Conservation (phyloP, 2,329 filamentous ascomycete genomes). For the Alternaria ventricosa region DNA sequence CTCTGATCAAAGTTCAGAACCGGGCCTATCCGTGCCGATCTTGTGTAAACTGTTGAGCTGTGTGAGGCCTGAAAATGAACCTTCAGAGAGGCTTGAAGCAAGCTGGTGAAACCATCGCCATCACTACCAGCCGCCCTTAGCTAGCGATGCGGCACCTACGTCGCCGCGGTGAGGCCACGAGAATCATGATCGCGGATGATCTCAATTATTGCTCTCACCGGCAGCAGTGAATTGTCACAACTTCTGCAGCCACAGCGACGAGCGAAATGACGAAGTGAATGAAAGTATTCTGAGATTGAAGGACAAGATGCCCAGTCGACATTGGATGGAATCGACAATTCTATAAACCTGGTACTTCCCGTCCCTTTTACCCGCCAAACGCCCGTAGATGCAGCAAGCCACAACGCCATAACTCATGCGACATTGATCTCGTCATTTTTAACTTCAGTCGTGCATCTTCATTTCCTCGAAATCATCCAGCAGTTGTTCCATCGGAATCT, state of each 20-base stretch:
- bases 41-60: neutral
- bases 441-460: slow-evolving; percentile 63
- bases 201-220: neutral
- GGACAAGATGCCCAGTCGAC: neutral
- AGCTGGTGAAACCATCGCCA: neutral
- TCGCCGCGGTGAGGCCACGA: neutral
- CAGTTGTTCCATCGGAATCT: slow-evolving; percentile 64
- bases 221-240: neutral
- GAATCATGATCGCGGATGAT: neutral
- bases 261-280: neutral
- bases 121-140: neutral
- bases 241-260: neutral
- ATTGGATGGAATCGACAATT: neutral
- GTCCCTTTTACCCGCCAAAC: slow-evolving; percentile 1
- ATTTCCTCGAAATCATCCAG: slow-evolving; percentile 94
- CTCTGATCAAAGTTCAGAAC: neutral
- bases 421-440: neutral
- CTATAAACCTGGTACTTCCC: neutral
- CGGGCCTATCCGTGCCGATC: neutral
- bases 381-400: slow-evolving; percentile 10
- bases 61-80: neutral
- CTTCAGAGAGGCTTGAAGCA: neutral
- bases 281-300: neutral
- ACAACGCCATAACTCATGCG: slow-evolving; percentile 4
- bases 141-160: neutral